Base-by-base conservation (phyloP, 2,329 filamentous ascomycete genomes). In the Tolypocladium album region DNA sequence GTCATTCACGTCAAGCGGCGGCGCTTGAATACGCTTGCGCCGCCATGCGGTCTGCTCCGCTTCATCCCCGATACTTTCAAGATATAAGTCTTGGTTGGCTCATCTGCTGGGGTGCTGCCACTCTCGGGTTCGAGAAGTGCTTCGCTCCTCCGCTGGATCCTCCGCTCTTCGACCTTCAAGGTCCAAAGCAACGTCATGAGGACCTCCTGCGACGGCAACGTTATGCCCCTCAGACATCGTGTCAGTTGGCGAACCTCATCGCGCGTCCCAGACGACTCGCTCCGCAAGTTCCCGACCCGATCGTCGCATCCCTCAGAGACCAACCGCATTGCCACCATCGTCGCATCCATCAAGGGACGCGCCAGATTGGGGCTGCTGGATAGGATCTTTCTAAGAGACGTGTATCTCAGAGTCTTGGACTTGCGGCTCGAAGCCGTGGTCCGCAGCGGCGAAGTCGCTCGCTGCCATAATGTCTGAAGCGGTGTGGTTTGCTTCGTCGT, bases 321-420 rank as follows among this genome's bases (percentile, higher is more conserved):
- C 80, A 83, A 87, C 85, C 85, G 85, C 85, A 88, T 83, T 78
- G 81, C 83, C 81, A 74, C 82, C 83, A 86, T 81, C 83, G 85
- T 88, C 85, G 85, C 85, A 87, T 88, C 84, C 84, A 75, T 77
- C 69, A 87, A 78, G 70, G 85, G 85, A 88, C 85, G 85, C 85
- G 85, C 85, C 85, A 88, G 80, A 74, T 77, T 81, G 82, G 84
- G 85, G 85, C 84, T 88, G 85, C 85, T 82, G 83, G 85, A 82
- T 82, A 87, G 81, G 74, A 87, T 84, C 78, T 80, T 84, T 76
- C 77, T 78, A 75, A 85, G 82, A 75, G 79, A 79, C 69, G 78
- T 81, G 78, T 83, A 76, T 80, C 82, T 82, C 77, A 84, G 75
- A 72, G 79, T 85, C 76, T 78, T 78, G 73, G 75, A 81, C 74